Conservation (phyloP, 2,329 filamentous ascomycete species). For the Orbilia oligospora region DNA sequence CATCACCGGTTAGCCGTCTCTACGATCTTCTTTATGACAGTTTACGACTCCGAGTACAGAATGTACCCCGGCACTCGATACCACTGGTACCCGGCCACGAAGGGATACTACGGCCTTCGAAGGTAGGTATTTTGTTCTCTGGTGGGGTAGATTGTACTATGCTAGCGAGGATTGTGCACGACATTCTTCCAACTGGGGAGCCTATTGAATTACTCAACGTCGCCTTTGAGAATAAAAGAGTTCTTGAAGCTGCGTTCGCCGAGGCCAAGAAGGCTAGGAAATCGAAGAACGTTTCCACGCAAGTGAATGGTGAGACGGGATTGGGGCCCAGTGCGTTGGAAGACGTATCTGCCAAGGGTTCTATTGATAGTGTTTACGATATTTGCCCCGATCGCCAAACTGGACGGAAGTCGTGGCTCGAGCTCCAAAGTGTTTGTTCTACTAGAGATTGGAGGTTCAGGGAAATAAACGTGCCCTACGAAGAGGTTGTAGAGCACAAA, state of each 20-base stretch:
- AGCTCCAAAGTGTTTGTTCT: conserved; percentile 79
- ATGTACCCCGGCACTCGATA: conserved; percentile 71
- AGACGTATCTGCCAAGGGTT: conserved; percentile 58
- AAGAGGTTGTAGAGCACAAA: conserved; percentile 79
- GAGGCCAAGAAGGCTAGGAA: conserved; percentile 64
- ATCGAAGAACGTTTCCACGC: conserved; percentile 61
- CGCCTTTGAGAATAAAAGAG: conserved; percentile 92
- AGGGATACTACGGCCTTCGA: conserved; percentile 66
- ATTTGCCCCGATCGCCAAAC: conserved; percentile 91
- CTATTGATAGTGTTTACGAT: conserved; percentile 73
- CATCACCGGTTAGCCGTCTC: conserved; percentile 72
- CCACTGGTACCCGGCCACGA: conserved; percentile 65
- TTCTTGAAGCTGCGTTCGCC: conserved; percentile 73
- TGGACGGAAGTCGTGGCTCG: conserved; percentile 82
- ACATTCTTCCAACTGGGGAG: conserved; percentile 78
- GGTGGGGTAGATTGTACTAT: conserved; percentile 94
- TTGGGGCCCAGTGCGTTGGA: conserved; percentile 59
- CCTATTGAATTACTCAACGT: conserved; percentile 92
- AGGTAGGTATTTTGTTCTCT: conserved; percentile 88
- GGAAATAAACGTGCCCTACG: conserved; percentile 84
- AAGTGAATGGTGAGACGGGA: conserved; percentile 38
- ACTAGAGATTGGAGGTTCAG: conserved; percentile 85
- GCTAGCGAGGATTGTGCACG: conserved; percentile 83
- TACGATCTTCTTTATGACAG: conserved; percentile 74
- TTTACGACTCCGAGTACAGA: conserved; percentile 75